These are phyloP conservation scores for Diphasiastrum complanatum DNA, from an alignment of 83 land plant species.

Conservation along the genomic window DNA sequence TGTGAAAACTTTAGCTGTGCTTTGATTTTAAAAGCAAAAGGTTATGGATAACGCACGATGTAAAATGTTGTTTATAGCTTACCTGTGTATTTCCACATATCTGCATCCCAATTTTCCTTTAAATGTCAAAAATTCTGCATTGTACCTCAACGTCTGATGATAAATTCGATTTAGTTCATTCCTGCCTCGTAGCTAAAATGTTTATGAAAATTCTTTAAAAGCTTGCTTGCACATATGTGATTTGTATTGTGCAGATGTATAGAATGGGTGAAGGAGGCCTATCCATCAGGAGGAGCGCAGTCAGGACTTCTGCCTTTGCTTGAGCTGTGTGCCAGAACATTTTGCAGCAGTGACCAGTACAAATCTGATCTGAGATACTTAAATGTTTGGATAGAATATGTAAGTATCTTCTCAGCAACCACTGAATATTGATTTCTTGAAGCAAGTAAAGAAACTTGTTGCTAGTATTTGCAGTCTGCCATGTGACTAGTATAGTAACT, in stretches of 20 bases:
- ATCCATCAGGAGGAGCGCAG: conserved; percentile 30
- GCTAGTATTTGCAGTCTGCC: not conserved
- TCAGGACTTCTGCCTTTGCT: conserved; percentile 23
- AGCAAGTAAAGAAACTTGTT: not conserved
- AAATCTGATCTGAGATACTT: conserved; percentile 29
- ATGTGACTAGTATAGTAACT: not conserved
- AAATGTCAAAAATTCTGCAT: too few species aligned
- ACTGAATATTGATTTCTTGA: not conserved
- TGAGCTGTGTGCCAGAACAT: conserved; percentile 27
- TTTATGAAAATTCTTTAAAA: conserved; percentile 4
- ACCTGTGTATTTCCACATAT: too few species aligned
- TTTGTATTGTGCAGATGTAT: conserved; percentile 21
- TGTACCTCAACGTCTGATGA: too few species aligned
- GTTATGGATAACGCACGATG: too few species aligned
- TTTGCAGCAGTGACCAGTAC: conserved; percentile 21
- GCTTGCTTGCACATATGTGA: not conserved
- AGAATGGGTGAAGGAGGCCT: conserved; percentile 34
- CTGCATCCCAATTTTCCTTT: too few species aligned
- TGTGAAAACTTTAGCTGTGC: too few species aligned
- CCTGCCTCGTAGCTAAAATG: not conserved
- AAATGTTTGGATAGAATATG: conserved; percentile 37
- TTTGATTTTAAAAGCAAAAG: too few species aligned
- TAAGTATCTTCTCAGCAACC: conserved; percentile 15
- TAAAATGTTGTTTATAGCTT: too few species aligned
- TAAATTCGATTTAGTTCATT: not conserved